These are phyloP conservation scores for Orbilia oligospora DNA, from an alignment of 2,329 filamentous ascomycete genomes.

Conservation along the genomic window DNA sequence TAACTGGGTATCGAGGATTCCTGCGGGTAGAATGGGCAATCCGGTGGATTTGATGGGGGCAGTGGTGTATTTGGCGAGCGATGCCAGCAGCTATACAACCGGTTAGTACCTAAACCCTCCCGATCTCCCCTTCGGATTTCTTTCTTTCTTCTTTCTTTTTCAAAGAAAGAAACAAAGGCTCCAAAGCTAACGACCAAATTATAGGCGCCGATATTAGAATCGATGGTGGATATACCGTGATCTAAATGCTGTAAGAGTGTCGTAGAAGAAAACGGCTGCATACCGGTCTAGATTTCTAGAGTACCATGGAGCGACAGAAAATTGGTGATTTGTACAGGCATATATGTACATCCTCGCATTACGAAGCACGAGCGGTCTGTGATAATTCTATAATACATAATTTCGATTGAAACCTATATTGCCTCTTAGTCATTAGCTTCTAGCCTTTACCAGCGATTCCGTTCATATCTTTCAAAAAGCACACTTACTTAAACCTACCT, in stretches of 20 bases:
- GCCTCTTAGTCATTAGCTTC: background rate
- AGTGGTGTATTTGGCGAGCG: slow-evolving; percentile 86
- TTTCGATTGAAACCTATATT: background rate
- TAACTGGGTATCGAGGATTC: slow-evolving; percentile 93
- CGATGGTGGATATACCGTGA: slow-evolving; percentile 90
- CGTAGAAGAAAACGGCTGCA: background rate
- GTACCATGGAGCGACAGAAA: background rate
- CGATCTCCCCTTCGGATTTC: background rate
- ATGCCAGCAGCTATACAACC: slow-evolving; percentile 81
- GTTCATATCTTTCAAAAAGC: too few relatives aligned
- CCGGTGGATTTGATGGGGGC: slow-evolving; percentile 95
- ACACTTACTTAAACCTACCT: background rate
- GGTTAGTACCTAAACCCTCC: slow-evolving; percentile 68
- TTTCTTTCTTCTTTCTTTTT: too few relatives aligned
- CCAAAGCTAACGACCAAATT: slow-evolving; percentile 62
- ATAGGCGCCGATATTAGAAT: slow-evolving; percentile 81
- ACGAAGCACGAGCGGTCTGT: slow-evolving; percentile 19
- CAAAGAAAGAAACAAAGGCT: too few relatives aligned
- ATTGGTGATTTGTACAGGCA: slow-evolving; percentile 1
- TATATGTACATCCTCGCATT: slow-evolving; percentile 50
- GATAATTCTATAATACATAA: slow-evolving; percentile 40
- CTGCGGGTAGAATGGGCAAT: slow-evolving; percentile 91
- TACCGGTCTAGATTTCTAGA: background rate
- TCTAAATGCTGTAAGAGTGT: slow-evolving; percentile 64
- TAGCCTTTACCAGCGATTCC: background rate